These are phyloP conservation scores for Apiotrichum brassicae DNA, from an alignment of 1,284 basidiomycete genomes.

Conservation along the genomic window DNA sequence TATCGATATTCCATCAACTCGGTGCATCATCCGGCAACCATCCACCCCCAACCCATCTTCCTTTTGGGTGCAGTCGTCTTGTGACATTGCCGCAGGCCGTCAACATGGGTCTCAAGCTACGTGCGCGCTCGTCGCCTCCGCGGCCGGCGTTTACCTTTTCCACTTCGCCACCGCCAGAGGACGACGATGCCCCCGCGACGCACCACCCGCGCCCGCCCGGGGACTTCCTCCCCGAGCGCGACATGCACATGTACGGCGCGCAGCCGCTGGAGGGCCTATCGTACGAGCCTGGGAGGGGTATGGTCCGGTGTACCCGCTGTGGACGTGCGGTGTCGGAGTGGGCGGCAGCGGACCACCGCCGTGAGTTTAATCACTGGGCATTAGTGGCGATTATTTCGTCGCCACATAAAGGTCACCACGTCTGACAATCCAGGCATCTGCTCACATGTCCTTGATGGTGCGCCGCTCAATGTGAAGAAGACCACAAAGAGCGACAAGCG, in stretches of 20 bases:
- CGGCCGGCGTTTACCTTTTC: constrained; percentile 34
- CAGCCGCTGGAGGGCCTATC: constrained; percentile 55
- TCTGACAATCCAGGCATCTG: constrained; percentile 54
- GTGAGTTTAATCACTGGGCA: constrained; percentile 49
- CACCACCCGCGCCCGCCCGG: constrained; percentile 56
- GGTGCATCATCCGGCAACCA: too few species aligned
- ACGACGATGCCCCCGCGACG: constrained; percentile 8
- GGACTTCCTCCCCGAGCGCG: constrained; percentile 69
- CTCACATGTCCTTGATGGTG: constrained; percentile 53
- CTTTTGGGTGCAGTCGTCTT: too few species aligned
- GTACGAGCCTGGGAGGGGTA: constrained; percentile 55
- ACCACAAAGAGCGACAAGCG: constrained; percentile 56
- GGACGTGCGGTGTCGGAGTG: constrained; percentile 67
- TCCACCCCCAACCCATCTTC: too few species aligned
- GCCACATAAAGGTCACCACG: not conserved
- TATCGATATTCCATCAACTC: too few species aligned
- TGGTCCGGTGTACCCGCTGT: constrained; percentile 72
- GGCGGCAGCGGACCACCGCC: constrained; percentile 65
- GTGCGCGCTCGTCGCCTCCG: constrained; percentile 18
- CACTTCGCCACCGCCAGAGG: constrained; percentile 10
- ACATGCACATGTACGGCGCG: constrained; percentile 79
- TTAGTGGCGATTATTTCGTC: not conserved
- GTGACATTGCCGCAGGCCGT: too few species aligned
- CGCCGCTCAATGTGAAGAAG: constrained; percentile 48
- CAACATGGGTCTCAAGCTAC: constrained; percentile 32